Evolutionary conservation across 2,329 filamentous ascomycete genomes (phyloP).

Genomic region (Sclerotinia borealis): DNA sequence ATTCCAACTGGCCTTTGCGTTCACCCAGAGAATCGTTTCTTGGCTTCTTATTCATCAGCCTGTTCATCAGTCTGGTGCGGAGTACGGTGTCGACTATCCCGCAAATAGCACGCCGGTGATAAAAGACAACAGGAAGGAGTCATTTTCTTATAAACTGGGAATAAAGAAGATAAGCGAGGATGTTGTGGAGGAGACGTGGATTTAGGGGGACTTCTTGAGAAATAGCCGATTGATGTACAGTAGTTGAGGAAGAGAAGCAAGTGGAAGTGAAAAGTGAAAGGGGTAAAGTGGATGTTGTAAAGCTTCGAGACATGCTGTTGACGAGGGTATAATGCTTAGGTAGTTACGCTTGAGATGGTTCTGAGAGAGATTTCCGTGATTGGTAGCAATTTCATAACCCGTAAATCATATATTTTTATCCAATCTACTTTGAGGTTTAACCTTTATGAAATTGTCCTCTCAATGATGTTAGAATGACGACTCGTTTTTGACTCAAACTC

Average conservation of each 20-base stretch:
- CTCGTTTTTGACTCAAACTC: not conserved
- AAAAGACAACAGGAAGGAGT: not conserved
- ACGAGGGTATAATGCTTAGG: not conserved
- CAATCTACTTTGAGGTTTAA: no score
- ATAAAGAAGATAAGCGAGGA: not conserved
- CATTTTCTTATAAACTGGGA: not conserved
- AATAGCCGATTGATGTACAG: no score
- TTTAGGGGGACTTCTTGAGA: no score
- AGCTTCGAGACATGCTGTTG: not conserved
- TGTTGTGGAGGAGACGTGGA: not conserved
- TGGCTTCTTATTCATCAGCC: no score
- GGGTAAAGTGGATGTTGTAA: not conserved
- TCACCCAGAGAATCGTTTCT: not conserved
- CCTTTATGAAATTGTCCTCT: not conserved
- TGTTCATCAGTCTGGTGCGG: fast-evolving
- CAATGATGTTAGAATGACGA: not conserved
- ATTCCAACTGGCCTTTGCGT: not conserved
- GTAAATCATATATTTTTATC: not conserved
- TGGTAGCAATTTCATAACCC: not conserved
- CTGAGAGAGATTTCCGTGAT: not conserved
- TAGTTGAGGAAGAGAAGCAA: not conserved
- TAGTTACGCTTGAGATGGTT: no score
- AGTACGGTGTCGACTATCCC: fast-evolving
- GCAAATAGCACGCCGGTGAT: no score
- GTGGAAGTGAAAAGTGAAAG: not conserved